Evolutionary conservation across 805 yeast genomes (phyloP).

Genomic region (Candida broadrunensis): DNA sequence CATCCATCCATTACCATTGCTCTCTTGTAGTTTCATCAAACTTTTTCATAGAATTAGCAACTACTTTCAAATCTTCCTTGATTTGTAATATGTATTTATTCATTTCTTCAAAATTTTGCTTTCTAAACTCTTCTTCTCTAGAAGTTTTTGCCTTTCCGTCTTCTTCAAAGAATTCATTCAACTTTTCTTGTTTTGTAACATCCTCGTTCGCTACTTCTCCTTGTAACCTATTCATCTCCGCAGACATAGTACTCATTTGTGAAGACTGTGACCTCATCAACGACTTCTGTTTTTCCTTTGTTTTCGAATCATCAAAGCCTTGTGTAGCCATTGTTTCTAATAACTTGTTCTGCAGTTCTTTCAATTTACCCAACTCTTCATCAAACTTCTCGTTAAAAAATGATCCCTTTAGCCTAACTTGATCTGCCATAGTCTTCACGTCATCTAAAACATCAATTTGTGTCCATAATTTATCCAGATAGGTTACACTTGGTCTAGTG

Average conservation of each 20-base stretch:
- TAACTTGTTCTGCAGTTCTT: conserved; percentile 49
- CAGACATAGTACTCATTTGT: conserved; percentile 1
- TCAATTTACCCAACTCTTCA: conserved; percentile 48
- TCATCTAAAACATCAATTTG: conserved; percentile 85
- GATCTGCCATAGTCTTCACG: conserved; percentile 57
- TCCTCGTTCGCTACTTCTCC: conserved; percentile 5
- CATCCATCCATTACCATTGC: conserved; percentile 45
- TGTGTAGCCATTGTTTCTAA: conserved; percentile 32
- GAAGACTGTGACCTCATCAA: conserved; percentile 21
- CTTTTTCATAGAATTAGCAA: conserved; percentile 48
- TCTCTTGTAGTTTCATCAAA: conserved; percentile 45
- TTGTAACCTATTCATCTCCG: conserved; percentile 14
- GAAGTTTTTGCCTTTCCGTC: conserved; percentile 11
- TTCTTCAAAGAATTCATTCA: conserved; percentile 22
- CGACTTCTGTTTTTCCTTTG: conserved; percentile 14
- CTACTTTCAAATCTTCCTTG: conserved; percentile 45
- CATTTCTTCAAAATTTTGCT: conserved; percentile 51
- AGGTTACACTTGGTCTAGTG: conserved; percentile 57
- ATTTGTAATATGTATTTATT: conserved; percentile 49
- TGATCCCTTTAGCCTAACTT: conserved; percentile 41
- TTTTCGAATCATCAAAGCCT: conserved; percentile 16
- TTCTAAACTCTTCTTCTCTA: conserved; percentile 34
- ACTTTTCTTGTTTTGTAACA: conserved; percentile 16
- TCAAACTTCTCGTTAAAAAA: conserved; percentile 52
- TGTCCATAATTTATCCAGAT: conserved; percentile 80